phyloP scores from a whole-genome alignment of 2,329 filamentous ascomycete species.

The Fusarium robinianum region DNA sequence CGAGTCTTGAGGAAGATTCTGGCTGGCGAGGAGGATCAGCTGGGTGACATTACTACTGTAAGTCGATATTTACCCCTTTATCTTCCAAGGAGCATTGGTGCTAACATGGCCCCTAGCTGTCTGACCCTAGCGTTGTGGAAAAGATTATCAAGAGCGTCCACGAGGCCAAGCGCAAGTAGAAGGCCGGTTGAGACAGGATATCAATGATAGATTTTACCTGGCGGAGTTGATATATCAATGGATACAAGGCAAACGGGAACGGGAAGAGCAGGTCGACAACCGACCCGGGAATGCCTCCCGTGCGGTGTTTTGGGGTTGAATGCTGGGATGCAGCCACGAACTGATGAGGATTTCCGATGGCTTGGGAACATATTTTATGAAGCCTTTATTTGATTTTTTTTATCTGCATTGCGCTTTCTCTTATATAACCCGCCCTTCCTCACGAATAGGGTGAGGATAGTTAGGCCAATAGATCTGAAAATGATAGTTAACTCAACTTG shows the following conservation, averaged over 20 bases:
- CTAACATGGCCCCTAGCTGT: constrained; percentile 62
- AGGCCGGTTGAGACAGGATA: constrained; percentile 1
- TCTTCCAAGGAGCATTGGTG: not conserved
- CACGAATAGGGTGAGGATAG: constrained; percentile 18
- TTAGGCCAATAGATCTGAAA: too few species aligned
- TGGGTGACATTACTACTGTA: constrained; percentile 91
- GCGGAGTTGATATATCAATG: constrained; percentile 37
- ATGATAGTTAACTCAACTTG: too few species aligned
- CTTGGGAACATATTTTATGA: constrained; percentile 24
- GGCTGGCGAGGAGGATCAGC: constrained; percentile 93
- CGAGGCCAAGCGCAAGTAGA: constrained; percentile 58
- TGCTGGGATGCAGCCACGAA: constrained; percentile 27
- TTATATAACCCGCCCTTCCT: constrained; percentile 10
- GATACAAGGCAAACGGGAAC: constrained; percentile 30
- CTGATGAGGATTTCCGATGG: constrained; percentile 27
- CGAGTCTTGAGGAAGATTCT: constrained; percentile 96
- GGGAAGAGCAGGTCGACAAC: constrained; percentile 17
- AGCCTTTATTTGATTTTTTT: constrained; percentile 21
- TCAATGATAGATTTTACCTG: constrained; percentile 24
- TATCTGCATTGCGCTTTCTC: constrained; percentile 31
- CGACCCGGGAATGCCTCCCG: constrained; percentile 20
- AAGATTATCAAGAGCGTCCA: constrained; percentile 88
- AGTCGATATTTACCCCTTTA: constrained; percentile 43
- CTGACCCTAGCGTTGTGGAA: constrained; percentile 85
- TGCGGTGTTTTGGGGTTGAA: constrained; percentile 37